These are phyloP conservation scores for Favolaschia claudopus DNA, from an alignment of 768 basidiomycete genomes.

Conservation along the genomic window DNA sequence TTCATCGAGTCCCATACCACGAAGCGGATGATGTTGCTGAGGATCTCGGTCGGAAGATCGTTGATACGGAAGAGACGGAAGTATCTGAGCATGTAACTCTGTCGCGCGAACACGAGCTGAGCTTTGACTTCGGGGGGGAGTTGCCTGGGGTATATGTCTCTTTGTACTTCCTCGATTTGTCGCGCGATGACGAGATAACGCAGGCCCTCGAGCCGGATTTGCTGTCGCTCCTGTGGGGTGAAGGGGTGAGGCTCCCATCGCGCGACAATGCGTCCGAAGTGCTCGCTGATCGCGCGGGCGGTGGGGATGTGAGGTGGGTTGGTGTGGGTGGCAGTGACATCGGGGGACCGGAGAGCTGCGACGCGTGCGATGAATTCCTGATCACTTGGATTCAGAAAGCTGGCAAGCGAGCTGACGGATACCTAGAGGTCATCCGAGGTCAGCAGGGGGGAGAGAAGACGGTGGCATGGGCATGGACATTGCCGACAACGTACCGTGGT, in stretches of 20 bases:
- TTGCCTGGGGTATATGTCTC: slow-evolving; percentile 24
- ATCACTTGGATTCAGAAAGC: slow-evolving; percentile 8
- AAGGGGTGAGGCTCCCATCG: slow-evolving; percentile 26
- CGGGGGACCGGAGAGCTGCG: background rate
- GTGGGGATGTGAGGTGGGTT: background rate
- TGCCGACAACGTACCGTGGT: background rate
- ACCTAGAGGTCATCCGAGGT: slow-evolving; percentile 5
- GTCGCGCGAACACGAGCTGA: slow-evolving; percentile 27
- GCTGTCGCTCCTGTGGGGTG: slow-evolving; percentile 17
- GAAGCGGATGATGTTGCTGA: slow-evolving; percentile 68
- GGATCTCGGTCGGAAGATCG: slow-evolving; percentile 71
- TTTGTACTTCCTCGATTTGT: slow-evolving; percentile 24
- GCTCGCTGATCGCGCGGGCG: background rate
- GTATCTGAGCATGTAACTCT: slow-evolving; percentile 23
- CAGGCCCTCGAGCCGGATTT: slow-evolving; percentile 17
- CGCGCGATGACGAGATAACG: slow-evolving; percentile 23
- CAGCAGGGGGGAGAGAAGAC: background rate
- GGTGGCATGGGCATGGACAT: slow-evolving; percentile 1
- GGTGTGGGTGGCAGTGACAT: background rate
- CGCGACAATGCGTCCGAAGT: slow-evolving; percentile 36
- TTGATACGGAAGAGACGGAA: slow-evolving; percentile 45
- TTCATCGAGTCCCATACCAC: slow-evolving; percentile 56
- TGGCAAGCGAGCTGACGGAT: background rate
- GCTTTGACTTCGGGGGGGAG: slow-evolving; percentile 21
- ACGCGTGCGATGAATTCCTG: slow-evolving; percentile 13